phyloP scores from a whole-genome alignment of 2,329 filamentous ascomycete genomes.

The Coniochaeta sp. region DNA sequence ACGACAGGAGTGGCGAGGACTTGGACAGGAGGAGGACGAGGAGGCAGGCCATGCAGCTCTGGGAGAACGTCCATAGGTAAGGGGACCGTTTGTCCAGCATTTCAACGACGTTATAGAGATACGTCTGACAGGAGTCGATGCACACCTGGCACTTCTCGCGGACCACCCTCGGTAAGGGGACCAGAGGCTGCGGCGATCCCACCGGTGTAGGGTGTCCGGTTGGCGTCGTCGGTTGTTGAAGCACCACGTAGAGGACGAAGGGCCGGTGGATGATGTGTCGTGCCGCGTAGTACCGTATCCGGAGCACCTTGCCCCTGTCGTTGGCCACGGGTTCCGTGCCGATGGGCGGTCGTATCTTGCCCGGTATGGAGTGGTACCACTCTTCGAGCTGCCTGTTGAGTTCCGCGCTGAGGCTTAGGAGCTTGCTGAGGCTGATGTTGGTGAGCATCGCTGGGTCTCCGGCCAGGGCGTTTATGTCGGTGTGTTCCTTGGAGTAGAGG shows the following conservation, averaged over 20 bases:
- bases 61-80: conserved; percentile 26
- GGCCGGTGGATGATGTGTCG: conserved; percentile 25
- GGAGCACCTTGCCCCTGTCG: conserved; percentile 18
- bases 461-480: conserved; percentile 19
- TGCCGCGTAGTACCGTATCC: conserved; percentile 25
- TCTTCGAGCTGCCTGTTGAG: conserved; percentile 22
- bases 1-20: conserved; percentile 14
- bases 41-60: conserved; percentile 17
- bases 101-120: conserved; percentile 19
- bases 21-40: not conserved
- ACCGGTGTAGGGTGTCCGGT: conserved; percentile 9
- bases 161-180: not conserved
- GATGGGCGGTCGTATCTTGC: conserved; percentile 18
- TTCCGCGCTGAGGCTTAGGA: conserved; percentile 19
- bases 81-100: conserved; percentile 21
- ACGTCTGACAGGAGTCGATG: conserved; percentile 23
- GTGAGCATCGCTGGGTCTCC: conserved; percentile 18
- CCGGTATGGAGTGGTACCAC: conserved; percentile 25
- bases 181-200: not conserved
- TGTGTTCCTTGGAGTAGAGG: conserved; percentile 19
- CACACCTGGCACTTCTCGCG: conserved; percentile 21
- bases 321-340: conserved; percentile 13
- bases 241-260: conserved; percentile 22
- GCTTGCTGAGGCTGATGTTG: not conserved
- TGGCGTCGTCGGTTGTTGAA: conserved; percentile 10